A percentile compares a stretch with the other conserved stretches of the same genome.
Evolutionary conservation across 805 yeast genomes (phyloP).

Genomic region (Wickerhamomyces tratensis): DNA sequence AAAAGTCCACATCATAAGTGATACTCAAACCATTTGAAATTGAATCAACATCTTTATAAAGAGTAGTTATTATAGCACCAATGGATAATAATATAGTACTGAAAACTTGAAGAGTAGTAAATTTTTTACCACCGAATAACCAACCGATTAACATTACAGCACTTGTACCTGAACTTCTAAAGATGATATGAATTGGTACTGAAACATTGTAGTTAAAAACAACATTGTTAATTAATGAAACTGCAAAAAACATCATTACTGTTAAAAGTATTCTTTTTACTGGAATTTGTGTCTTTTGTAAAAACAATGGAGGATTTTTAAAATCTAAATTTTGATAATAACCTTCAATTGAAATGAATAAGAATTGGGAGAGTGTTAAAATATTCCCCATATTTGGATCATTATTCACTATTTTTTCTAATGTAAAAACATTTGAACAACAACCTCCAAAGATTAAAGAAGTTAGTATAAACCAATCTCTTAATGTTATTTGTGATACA

Average conservation of each 20-base stretch:
- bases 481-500: constrained; percentile 9
- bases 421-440: constrained; percentile 56
- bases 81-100: constrained; percentile 42
- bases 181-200: constrained; percentile 57
- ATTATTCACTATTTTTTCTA: constrained; percentile 40
- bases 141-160: constrained; percentile 50
- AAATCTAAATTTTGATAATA: constrained; percentile 26
- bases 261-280: constrained; percentile 32
- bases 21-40: constrained; percentile 1
- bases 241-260: constrained; percentile 38
- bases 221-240: constrained; percentile 45
- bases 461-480: constrained; percentile 13
- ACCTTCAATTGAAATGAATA: constrained; percentile 38
- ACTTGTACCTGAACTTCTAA: constrained; percentile 56
- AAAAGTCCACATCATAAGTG: constrained; percentile 9
- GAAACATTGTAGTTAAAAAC: constrained; percentile 50
- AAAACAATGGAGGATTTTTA: constrained; percentile 19
- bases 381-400: constrained; percentile 34
- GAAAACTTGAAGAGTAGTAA: constrained; percentile 33
- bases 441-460: constrained; percentile 59
- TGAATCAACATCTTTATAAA: constrained; percentile 18
- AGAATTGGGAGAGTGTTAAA: constrained; percentile 50
- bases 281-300: constrained; percentile 30
- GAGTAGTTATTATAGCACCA: constrained; percentile 41
- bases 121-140: constrained; percentile 33